Percentiles rank a stretch among this genome's conserved stretches.
Evolutionary conservation across 352 stramenopile genomes (phyloP).

Genomic region (Halophytophthora batemanensis): DNA sequence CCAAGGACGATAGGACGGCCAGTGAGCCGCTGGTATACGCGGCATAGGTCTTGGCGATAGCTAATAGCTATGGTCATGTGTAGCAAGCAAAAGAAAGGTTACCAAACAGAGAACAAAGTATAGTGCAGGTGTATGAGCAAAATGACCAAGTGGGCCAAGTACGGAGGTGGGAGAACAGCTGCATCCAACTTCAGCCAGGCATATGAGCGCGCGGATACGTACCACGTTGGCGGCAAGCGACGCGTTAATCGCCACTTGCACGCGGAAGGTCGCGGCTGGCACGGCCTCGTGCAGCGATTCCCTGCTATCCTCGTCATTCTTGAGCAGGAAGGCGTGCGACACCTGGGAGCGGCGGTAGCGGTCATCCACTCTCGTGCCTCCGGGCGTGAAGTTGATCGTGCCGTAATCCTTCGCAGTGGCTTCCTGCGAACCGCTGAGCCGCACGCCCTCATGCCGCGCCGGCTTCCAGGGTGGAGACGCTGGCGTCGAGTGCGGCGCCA

Average conservation of each 20-base stretch:
- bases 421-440: neutral
- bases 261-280: constrained; percentile 23
- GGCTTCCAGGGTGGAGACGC: neutral
- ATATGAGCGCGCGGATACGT: constrained; percentile 15
- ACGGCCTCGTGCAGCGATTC: constrained; percentile 30
- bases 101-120: neutral
- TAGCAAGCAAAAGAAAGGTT: neutral
- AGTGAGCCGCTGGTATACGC: constrained; percentile 86
- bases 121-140: neutral
- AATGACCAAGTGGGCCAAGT: constrained; percentile 1
- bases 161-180: constrained; percentile 1
- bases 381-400: constrained; percentile 10
- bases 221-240: constrained; percentile 76
- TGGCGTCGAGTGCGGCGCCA: neutral
- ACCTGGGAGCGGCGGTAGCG: constrained; percentile 58
- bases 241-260: constrained; percentile 67
- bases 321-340: constrained; percentile 61
- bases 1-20: constrained; percentile 92
- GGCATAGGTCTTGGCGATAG: constrained; percentile 72
- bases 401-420: constrained; percentile 22
- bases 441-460: constrained; percentile 5
- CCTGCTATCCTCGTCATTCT: constrained; percentile 51
- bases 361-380: constrained; percentile 18
- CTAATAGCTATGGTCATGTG: constrained; percentile 34
- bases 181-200: neutral